phyloP scores from a whole-genome alignment of 805 yeast species.

The Sugiyamaella americana region DNA sequence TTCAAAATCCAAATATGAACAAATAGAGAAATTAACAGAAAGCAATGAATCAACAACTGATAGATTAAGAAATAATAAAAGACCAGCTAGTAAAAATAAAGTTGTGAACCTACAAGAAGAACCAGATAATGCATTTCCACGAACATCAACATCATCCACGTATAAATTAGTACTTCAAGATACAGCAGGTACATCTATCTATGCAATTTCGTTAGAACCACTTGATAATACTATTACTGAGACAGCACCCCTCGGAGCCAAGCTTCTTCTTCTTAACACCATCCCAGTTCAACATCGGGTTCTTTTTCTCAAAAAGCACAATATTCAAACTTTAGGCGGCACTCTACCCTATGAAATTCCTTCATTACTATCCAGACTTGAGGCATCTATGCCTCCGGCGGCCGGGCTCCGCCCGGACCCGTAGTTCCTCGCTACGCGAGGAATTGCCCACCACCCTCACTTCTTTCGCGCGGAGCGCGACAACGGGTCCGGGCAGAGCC shows the following conservation, averaged over 20 bases:
- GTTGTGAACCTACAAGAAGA: background rate
- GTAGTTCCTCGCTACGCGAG: background rate
- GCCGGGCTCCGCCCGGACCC: background rate
- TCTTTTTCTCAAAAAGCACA: constrained; percentile 9
- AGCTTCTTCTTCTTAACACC: constrained; percentile 2
- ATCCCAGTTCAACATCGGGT: constrained; percentile 15
- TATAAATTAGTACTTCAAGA: constrained; percentile 19
- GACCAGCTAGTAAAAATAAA: background rate
- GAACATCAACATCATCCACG: no score
- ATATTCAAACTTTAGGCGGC: constrained; percentile 14
- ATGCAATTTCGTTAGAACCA: constrained; percentile 9
- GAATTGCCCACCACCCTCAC: background rate
- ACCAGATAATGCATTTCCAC: no score
- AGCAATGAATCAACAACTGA: constrained; percentile 7
- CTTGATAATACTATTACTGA: background rate
- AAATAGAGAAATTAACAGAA: constrained; percentile 19
- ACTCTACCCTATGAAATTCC: constrained; percentile 1
- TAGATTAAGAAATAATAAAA: constrained; percentile 1
- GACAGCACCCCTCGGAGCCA: background rate
- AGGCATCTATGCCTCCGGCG: background rate
- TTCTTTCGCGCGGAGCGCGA: background rate
- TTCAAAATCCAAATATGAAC: constrained; percentile 27
- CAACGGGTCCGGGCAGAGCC: background rate
- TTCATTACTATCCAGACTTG: background rate
- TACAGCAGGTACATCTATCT: constrained; percentile 10